Base-by-base conservation (phyloP, 169 alveolate genomes). In the Cryptosporidium muris region DNA sequence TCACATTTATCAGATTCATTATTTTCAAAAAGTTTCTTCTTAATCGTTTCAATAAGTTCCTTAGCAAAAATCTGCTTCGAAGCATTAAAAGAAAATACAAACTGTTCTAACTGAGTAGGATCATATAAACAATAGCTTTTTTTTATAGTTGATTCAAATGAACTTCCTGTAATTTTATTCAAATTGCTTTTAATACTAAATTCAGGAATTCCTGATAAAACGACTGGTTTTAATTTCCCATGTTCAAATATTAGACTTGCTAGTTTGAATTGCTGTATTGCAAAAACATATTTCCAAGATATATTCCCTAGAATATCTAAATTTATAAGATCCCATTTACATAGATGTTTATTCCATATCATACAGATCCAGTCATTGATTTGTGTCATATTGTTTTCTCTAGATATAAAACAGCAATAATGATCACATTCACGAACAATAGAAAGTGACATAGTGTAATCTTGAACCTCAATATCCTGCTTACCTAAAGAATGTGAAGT, bases 21-120 rank as follows among this genome's bases (percentile, higher is more conserved):
- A 60, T 60, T 34, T 14, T 14, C 53, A 38, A 25, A 51, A 3
- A n/a, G 6, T 14, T 8, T 4, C 37, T 43, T 62, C 16, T 4
- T 40, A 25, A 74, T 74, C 37, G 14, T 74, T 5, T 74, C 51
- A 56, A 74, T 45, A 42, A 74, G 25, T 49, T 74, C 34, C 48
- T 34, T 58, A 6, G 85, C 54, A 60, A 74, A 74, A 5, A 38
- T 43, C 40, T 74, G 85, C 7, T 74, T 74, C 45, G 48, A 43
- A 60, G 54, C 68, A 74, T 74, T 74, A n/a, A 74, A 48, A 34
- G 85, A 74, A 74, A 74, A 74, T 9, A 74, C 67, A 74, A 74
- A 74, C 42, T 74, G 74, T 36, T 74, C 85, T 49, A 74, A 74
- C 34, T 58, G 74, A 12, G 38, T 2, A 56, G 60, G 42, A 11